Percentiles rank a stretch among this genome's conserved stretches.
These are phyloP conservation scores for Elasticomyces elasticus DNA, from an alignment of 495 filamentous ascomycete genomes.

Conservation along the genomic window DNA sequence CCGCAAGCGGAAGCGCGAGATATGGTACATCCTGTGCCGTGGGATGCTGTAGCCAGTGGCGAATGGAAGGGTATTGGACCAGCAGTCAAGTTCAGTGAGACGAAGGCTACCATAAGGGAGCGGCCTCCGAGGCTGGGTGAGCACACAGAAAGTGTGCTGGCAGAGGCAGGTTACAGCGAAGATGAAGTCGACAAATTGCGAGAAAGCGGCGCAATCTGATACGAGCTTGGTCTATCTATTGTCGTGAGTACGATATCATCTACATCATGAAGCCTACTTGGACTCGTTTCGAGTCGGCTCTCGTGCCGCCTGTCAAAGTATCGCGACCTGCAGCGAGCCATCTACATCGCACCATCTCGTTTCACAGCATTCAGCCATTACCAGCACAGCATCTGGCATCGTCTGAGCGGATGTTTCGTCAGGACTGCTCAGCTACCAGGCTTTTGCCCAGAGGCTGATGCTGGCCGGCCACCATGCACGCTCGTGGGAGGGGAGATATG, in stretches of 20 bases:
- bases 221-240: no score
- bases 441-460: no score
- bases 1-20: constrained; percentile 27
- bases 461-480: no score
- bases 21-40: constrained; percentile 26
- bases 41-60: constrained; percentile 24
- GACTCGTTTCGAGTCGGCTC: no score
- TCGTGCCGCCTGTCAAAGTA: no score
- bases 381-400: no score
- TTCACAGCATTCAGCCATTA: no score
- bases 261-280: neutral
- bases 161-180: constrained; percentile 24
- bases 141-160: constrained; percentile 29
- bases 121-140: constrained; percentile 29
- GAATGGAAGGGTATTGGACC: constrained; percentile 27
- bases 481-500: no score
- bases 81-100: constrained; percentile 30
- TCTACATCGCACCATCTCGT: no score
- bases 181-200: constrained; percentile 28
- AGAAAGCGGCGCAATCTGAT: constrained; percentile 4
- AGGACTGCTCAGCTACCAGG: no score
- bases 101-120: constrained; percentile 22
- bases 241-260: neutral
- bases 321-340: no score
- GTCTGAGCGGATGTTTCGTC: no score